Evolutionary conservation across 495 filamentous ascomycete species (phyloP), one percentile per base, ranked within the genome.

Genomic region (Melanomma pulvis-pyrius): DNA sequence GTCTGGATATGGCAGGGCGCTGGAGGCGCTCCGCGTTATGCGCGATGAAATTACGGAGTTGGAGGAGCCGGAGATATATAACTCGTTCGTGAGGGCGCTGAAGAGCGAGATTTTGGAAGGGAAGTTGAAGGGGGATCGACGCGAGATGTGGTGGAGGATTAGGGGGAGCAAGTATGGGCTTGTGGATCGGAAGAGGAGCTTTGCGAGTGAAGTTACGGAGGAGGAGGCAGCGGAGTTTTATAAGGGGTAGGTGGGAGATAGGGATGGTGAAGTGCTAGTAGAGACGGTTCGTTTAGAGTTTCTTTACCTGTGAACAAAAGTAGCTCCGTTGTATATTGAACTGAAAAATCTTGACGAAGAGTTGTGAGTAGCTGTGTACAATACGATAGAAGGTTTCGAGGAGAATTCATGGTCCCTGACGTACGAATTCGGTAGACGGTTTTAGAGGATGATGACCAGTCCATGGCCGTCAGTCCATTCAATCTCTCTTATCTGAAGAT

Each of bases 81-180:
- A 98, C 77, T 83, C 86, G 2, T 86, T 93, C 60, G 29, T 97
- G 46, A 80, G 70, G 28, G 79, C 81, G 22, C 74, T 99, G 51
- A 98, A 97, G 79, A 77, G 79, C 60, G 87, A 87, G 50, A 69
- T 98, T 1, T 69, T 92, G 29, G 79, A 76, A 0, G 90, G 87
- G 15, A 84, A 92, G 71, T 74, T 97, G n/a, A 86, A 87, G 58
- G 94, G 92, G 0, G 88, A 96, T 73, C 83, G 93, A 34, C 82
- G 80, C 64, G 92, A 94, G 73, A 83, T 97, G 77, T 97, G 91
- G 92, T 90, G 83, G 80, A 77, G 86, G 63, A 76, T 97, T 34
- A 77, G 88, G 70, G 82, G 79, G 51, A 83, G 80, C 15, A 86
- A 79, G 72, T 71, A 98, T 44, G 90, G 92, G 0, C 78, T 97